Conservation (phyloP, 148 eudicot species). For the Rheum nobile region DNA sequence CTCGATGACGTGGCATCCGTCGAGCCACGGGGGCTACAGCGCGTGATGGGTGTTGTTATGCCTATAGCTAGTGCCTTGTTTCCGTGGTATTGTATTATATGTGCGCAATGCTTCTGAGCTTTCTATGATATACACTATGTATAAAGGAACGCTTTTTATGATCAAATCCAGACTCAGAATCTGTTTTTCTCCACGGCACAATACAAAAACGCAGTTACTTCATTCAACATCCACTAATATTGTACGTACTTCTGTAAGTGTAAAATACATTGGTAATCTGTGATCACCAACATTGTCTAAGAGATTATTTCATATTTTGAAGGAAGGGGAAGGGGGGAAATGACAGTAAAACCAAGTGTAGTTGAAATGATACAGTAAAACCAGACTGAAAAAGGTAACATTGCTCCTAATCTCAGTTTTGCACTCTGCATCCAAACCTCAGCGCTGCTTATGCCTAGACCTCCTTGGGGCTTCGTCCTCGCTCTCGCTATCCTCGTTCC, state of each 20-base stretch:
- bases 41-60: too few species aligned
- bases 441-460: slow-evolving; percentile 87
- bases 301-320: too few species aligned
- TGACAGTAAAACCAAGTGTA: not conserved
- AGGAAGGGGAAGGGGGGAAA: too few species aligned
- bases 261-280: not conserved
- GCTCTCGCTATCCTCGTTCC: slow-evolving; percentile 81
- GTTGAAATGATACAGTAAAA: not conserved
- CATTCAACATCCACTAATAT: not conserved
- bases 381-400: too few species aligned
- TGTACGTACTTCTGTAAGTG: not conserved
- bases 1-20: slow-evolving; percentile 19
- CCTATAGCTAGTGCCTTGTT: too few species aligned
- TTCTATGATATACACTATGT: not conserved
- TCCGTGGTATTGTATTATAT: not conserved
- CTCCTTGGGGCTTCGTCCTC: slow-evolving; percentile 97
- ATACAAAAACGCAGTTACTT: too few species aligned
- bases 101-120: too few species aligned
- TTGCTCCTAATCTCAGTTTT: not conserved
- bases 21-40: slow-evolving; percentile 24
- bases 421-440: slow-evolving; percentile 11
- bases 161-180: too few species aligned
- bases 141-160: not conserved
- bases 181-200: too few species aligned
- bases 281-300: not conserved